Evolutionary conservation across 2,329 filamentous ascomycete genomes (phyloP).

Genomic region (Microdochium paspali): DNA sequence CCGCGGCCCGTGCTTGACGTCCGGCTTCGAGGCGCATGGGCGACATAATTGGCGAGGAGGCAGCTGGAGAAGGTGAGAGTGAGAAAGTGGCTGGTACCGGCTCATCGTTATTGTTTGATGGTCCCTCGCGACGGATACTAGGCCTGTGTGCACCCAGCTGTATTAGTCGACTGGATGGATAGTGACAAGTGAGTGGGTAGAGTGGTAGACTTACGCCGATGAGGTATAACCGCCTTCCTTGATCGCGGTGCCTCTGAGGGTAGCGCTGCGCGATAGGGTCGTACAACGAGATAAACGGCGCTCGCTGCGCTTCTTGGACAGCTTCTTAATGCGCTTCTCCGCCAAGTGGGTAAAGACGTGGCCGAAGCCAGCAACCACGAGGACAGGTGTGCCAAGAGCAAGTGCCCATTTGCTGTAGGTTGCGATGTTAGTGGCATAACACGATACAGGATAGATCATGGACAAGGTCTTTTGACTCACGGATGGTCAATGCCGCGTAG

Average conservation of each 20-base stretch:
- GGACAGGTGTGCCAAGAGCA: conserved; percentile 48
- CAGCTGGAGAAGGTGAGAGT: not conserved
- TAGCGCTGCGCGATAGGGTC: conserved; percentile 1
- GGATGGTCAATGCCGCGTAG: conserved; percentile 40
- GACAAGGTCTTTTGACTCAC: conserved; percentile 21
- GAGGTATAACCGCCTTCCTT: not conserved
- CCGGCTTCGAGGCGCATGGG: conserved; percentile 2
- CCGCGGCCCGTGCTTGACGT: not conserved
- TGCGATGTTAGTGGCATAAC: not conserved
- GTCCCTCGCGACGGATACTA: conserved; percentile 4
- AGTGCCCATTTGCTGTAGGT: conserved; percentile 39
- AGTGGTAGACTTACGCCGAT: conserved; percentile 4
- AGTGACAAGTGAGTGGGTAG: not conserved
- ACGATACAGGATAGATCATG: not conserved
- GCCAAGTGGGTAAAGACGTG: conserved; percentile 28
- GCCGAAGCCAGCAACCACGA: conserved; percentile 46
- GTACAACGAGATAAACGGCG: conserved; percentile 1
- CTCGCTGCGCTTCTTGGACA: conserved; percentile 5
- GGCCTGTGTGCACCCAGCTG: conserved; percentile 1
- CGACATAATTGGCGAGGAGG: not conserved
- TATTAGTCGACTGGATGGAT: not conserved
- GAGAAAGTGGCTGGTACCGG: not conserved
- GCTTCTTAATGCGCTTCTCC: conserved; percentile 11
- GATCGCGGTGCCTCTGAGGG: not conserved
- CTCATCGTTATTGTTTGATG: conserved; percentile 2